Evolutionary conservation across 441 rosid species (phyloP), one percentile per base, ranked within the genome.

Genomic region (Lepidium campestre): DNA sequence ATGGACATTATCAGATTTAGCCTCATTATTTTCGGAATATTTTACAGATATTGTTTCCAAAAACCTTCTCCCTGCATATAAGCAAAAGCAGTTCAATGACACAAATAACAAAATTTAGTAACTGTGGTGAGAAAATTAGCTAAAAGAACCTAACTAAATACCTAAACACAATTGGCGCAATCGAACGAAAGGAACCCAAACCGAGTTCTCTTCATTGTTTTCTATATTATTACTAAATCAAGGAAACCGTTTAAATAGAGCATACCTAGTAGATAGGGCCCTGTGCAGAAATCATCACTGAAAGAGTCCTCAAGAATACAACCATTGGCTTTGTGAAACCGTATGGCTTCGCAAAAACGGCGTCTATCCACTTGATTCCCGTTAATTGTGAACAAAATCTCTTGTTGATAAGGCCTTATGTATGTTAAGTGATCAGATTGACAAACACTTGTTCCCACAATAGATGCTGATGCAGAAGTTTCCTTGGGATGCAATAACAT

Each of bases 301-400:
- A 35, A 56, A 65, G 73, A 82, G 57, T 73, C 76, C 37, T 66
- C 71, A 31, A 79, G 46, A 56, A 75, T 48, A 70, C 97, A 90
- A 45, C 62, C 78, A 66, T 80, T 77, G 62, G 69, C 79, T 55
- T 75, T 48, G 68, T 83, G 80, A 71, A 73, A 75, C 63, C 29
- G 78, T 18, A 93, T 68, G 62, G 83, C 84, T 72, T 79, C 62
- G 68, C 95, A 93, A 77, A 86, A 89, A 11, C 64, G 56, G 70
- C 31, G 62, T 76, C 61, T 78, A 36, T 76, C 84, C 40, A 85
- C 93, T 2, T 50, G 67, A 68, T 75, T 77, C 15, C 92, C 93
- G 25, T 93, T 86, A 41, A 93, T 68, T 42, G 74, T 84, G 77
- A 85, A 80, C 69, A 80, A 56, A 32, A 9, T 23, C 73, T 45